Percentiles rank a stretch among this genome's conserved stretches.
Evolutionary conservation across 352 stramenopile genomes (phyloP).

Genomic region (Phytophthora melonis): DNA sequence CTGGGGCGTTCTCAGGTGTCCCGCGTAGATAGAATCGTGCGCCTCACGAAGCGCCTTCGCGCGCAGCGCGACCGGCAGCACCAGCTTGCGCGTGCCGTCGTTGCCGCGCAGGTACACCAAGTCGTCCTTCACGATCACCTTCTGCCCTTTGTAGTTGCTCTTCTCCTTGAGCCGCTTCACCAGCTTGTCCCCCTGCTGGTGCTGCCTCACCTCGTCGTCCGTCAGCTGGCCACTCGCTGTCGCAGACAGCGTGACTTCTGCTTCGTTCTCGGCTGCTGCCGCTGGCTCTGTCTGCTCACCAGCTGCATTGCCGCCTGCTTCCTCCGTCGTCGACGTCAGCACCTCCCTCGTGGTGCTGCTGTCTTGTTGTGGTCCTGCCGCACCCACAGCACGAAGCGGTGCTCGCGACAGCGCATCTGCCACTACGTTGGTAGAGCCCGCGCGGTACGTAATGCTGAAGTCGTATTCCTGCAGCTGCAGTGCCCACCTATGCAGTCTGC

Average conservation of each 20-base stretch:
- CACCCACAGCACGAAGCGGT: not conserved
- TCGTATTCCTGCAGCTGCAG: conserved; percentile 14
- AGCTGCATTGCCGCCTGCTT: too few relatives aligned
- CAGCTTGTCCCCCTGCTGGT: not conserved
- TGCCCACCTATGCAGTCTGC: not conserved
- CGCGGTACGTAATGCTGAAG: conserved; percentile 1
- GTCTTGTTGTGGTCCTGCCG: not conserved
- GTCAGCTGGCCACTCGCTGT: not conserved
- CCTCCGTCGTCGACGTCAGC: not conserved
- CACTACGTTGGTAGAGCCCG: conserved; percentile 24
- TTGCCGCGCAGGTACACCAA: not conserved
- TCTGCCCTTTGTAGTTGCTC: not conserved
- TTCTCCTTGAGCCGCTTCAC: not conserved
- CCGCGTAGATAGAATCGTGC: not conserved
- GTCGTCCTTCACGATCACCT: not conserved
- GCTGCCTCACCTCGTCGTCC: not conserved
- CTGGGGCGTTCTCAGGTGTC: not conserved
- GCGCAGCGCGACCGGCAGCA: not conserved
- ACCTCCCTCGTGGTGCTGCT: too few relatives aligned
- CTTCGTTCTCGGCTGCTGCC: not conserved
- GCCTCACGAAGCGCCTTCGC: not conserved
- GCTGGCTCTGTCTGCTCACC: too few relatives aligned
- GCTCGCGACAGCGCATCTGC: conserved; percentile 31
- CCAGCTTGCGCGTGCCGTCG: not conserved
- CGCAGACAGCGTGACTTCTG: too few relatives aligned